A percentile compares a stretch with the other conserved stretches of the same genome.
Evolutionary conservation across 23 red algal species (phyloP).

Genomic region (Gracilariopsis chorda): DNA sequence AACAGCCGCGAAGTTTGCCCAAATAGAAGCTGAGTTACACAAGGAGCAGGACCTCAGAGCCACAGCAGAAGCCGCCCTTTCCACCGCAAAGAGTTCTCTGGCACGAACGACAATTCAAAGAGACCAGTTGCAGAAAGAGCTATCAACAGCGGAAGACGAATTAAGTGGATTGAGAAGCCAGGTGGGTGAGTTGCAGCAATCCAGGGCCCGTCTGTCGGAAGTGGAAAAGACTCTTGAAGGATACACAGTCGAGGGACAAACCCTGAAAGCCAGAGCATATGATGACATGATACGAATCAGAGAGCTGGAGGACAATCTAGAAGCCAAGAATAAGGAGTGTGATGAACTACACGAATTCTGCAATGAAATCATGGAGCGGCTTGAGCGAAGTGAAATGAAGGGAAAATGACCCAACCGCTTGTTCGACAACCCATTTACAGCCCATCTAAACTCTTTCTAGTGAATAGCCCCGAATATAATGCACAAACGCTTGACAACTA

Average conservation of each 20-base stretch:
- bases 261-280: conserved; percentile 62
- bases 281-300: conserved; percentile 62
- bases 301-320: conserved; percentile 39
- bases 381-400: conserved; percentile 16
- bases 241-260: conserved; percentile 15
- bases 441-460: too few relatives aligned
- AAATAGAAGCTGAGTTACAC: conserved; percentile 28
- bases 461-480: too few relatives aligned
- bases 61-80: conserved; percentile 2
- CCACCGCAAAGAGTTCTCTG: conserved; percentile 29
- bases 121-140: conserved; percentile 6
- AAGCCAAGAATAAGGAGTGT: conserved; percentile 39
- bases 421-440: not conserved
- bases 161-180: conserved; percentile 17
- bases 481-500: too few relatives aligned
- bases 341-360: conserved; percentile 43
- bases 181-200: conserved; percentile 2
- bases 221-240: conserved; percentile 9
- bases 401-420: not conserved
- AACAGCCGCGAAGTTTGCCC: conserved; percentile 30
- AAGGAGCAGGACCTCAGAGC: conserved; percentile 41
- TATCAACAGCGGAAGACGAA: conserved; percentile 23
- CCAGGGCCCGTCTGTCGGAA: not conserved
- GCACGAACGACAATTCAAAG: conserved; percentile 15
- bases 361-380: conserved; percentile 24